A percentile compares a stretch with the other conserved stretches of the same genome.
Evolutionary conservation across 768 basidiomycete genomes (phyloP).

Genomic region (Candolleomyces efflorescens): DNA sequence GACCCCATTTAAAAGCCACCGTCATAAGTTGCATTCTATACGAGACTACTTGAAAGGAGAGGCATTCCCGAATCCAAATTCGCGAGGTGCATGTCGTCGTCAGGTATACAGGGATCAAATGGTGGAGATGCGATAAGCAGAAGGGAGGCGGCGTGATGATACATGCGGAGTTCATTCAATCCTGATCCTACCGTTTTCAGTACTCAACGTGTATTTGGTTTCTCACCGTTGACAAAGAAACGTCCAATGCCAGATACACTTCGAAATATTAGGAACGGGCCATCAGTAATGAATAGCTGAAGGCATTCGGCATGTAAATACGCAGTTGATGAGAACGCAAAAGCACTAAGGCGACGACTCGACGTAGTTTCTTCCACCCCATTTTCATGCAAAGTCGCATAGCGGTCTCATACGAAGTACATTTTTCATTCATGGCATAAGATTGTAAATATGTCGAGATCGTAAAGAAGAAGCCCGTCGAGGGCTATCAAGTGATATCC

Average conservation of each 20-base stretch:
- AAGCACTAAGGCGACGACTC: not conserved
- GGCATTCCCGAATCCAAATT: not conserved
- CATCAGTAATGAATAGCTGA: not conserved
- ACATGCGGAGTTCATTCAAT: not conserved
- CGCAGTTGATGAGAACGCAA: not conserved
- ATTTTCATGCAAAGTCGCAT: not conserved
- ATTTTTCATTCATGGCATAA: no score
- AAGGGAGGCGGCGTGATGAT: no score
- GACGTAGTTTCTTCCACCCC: not conserved
- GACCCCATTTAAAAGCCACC: conserved; percentile 1
- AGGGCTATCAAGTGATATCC: not conserved
- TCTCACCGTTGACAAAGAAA: not conserved
- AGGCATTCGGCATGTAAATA: not conserved
- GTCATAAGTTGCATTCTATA: not conserved
- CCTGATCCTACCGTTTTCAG: not conserved
- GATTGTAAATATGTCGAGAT: no score
- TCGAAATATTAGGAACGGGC: not conserved
- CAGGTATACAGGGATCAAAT: not conserved
- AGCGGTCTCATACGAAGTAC: not conserved
- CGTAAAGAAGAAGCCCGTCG: no score
- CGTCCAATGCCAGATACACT: no score
- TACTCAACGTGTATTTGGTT: not conserved
- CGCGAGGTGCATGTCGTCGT: not conserved
- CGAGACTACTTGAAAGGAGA: not conserved
- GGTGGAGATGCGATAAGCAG: not conserved